phyloP scores from a whole-genome alignment of 2,329 filamentous ascomycete species.

The Ceratocystis variospora region DNA sequence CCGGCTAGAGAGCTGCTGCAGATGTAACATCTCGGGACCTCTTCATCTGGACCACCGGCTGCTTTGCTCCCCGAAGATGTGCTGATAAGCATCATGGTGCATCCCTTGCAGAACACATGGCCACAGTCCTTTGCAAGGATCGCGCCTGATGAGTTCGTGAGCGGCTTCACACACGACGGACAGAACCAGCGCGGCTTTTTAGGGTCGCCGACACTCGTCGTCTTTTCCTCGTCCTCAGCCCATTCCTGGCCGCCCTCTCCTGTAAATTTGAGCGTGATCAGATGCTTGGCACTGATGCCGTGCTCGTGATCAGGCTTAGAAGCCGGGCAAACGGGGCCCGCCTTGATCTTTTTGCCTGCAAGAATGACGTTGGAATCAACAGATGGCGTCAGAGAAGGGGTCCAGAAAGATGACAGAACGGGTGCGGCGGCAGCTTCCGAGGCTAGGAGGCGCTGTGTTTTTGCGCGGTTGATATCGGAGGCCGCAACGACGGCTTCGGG shows the following conservation, averaged over 20 bases:
- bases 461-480: conserved; percentile 53
- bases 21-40: conserved; percentile 58
- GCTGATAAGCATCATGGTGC: conserved; percentile 49
- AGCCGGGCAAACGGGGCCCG: conserved; percentile 61
- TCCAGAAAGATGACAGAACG: conserved; percentile 79
- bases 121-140: conserved; percentile 78
- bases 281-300: conserved; percentile 59
- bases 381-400: conserved; percentile 64
- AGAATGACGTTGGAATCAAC: conserved; percentile 36
- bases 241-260: conserved; percentile 42
- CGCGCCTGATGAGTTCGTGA: conserved; percentile 72
- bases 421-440: conserved; percentile 58
- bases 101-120: conserved; percentile 65
- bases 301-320: conserved; percentile 55
- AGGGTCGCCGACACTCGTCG: conserved; percentile 26
- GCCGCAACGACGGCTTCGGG: conserved; percentile 55
- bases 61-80: conserved; percentile 30
- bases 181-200: conserved; percentile 38
- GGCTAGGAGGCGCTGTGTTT: conserved; percentile 54
- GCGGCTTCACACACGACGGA: conserved; percentile 69
- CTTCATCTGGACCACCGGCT: conserved; percentile 29
- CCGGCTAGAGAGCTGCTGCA: conserved; percentile 61
- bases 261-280: conserved; percentile 64
- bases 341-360: conserved; percentile 48
- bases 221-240: not conserved